Percentiles rank a stretch among this genome's conserved stretches.
phyloP scores from a whole-genome alignment of 2,329 filamentous ascomycete genomes.

The Penicillium brasilianum region DNA sequence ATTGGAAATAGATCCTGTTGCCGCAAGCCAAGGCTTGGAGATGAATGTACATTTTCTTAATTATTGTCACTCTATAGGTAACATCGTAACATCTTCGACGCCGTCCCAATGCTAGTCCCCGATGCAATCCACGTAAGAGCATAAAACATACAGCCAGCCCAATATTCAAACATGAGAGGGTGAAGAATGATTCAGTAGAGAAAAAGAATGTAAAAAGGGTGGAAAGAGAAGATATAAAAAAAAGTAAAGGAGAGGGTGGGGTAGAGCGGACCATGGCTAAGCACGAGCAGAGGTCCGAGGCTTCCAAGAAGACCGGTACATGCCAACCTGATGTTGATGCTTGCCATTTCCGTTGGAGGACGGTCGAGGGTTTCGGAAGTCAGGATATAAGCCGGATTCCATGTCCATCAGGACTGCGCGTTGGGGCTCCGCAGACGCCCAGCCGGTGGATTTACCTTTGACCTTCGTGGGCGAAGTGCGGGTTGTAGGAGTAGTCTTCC shows the following conservation, averaged over 20 bases:
- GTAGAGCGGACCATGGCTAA: conserved; percentile 20
- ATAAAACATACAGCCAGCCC: conserved; percentile 24
- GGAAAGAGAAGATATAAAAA: conserved; percentile 14
- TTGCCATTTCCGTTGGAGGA: conserved; percentile 34
- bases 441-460: conserved; percentile 34
- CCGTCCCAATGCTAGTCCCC: conserved; percentile 38
- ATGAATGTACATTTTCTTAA: conserved; percentile 19
- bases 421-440: conserved; percentile 48
- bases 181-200: conserved; percentile 32
- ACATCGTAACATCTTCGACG: conserved; percentile 30
- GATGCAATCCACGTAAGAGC: conserved; percentile 9
- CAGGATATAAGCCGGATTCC: conserved; percentile 41
- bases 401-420: conserved; percentile 53
- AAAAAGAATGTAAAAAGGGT: conserved; percentile 10
- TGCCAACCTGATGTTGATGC: conserved; percentile 37
- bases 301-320: conserved; percentile 46
- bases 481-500: conserved; percentile 26
- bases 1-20: not conserved
- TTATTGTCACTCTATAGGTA: conserved; percentile 13
- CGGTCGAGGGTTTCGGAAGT: conserved; percentile 33
- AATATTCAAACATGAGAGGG: conserved; percentile 20
- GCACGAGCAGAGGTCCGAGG: conserved; percentile 38
- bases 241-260: conserved; percentile 14
- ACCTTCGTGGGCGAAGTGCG: conserved; percentile 31
- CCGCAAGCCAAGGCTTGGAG: not conserved